Conservation (phyloP, 441 rosid genomes). For the Raphanus hybrid region DNA sequence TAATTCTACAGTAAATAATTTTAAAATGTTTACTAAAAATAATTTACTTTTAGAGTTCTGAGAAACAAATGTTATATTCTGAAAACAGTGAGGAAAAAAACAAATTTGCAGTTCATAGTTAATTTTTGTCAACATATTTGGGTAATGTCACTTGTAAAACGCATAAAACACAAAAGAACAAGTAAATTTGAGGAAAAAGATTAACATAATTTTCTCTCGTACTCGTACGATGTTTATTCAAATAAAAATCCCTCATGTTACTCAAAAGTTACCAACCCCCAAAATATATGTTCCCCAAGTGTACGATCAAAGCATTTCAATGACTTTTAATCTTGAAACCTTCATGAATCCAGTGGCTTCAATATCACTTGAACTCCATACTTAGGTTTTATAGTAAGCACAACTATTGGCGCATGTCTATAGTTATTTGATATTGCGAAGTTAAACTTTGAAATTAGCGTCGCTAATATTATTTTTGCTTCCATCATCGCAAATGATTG, state of each 20-base stretch:
- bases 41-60: neutral
- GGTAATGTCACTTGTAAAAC: neutral
- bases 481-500: slow-evolving; percentile 96
- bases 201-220: slow-evolving; percentile 11
- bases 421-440: slow-evolving; percentile 70
- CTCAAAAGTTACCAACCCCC: slow-evolving; percentile 19
- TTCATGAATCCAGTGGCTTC: slow-evolving; percentile 58
- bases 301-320: neutral
- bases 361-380: slow-evolving; percentile 82
- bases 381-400: slow-evolving; percentile 88
- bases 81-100: neutral
- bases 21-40: neutral
- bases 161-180: neutral
- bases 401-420: slow-evolving; percentile 86
- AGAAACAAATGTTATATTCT: neutral
- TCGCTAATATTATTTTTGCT: slow-evolving; percentile 84
- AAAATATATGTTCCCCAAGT: neutral
- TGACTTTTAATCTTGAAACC: neutral
- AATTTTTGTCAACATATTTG: neutral
- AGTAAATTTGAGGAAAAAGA: neutral
- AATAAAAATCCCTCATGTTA: neutral
- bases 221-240: slow-evolving; percentile 9
- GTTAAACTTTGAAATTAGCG: slow-evolving; percentile 66
- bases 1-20: neutral
- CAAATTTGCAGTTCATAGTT: neutral